Evolutionary conservation across 73 alveolate species (phyloP).

Genomic region (Urostyla sp.): DNA sequence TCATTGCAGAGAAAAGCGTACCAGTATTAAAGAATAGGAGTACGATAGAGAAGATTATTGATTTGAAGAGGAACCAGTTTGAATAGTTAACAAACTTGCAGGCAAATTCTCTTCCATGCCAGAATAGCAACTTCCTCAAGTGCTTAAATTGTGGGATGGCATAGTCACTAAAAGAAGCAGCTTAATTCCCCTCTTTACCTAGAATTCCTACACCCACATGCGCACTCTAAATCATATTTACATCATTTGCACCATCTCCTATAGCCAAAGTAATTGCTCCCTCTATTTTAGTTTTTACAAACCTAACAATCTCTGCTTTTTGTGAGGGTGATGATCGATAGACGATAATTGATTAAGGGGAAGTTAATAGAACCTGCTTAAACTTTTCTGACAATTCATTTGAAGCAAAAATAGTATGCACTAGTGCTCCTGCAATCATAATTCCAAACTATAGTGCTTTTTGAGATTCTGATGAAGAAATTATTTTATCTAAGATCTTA

Average conservation of each 20-base stretch:
- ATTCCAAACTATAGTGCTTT: not conserved
- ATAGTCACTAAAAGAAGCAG: conserved; percentile 78
- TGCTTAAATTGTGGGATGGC: conserved; percentile 81
- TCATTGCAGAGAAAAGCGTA: not conserved
- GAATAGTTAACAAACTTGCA: conserved; percentile 7
- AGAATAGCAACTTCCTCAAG: conserved; percentile 73
- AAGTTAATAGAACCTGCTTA: not conserved
- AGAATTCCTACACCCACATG: conserved; percentile 91
- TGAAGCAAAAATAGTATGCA: not conserved
- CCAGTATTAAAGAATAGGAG: not conserved
- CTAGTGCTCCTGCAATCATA: conserved; percentile 3
- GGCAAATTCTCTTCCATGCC: conserved; percentile 80
- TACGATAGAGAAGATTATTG: not conserved
- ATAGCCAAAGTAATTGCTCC: conserved; percentile 83
- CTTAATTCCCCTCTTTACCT: conserved; percentile 94
- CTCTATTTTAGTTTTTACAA: conserved; percentile 75
- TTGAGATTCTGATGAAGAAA: not conserved
- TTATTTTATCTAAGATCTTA: not conserved
- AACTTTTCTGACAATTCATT: not conserved
- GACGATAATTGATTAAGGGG: conserved; percentile 22
- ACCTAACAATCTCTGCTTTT: conserved; percentile 95
- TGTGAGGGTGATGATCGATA: conserved; percentile 85
- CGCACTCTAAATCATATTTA: conserved; percentile 94
- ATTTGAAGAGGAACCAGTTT: conserved; percentile 29
- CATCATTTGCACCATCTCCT: conserved; percentile 99